Conservation (phyloP, 805 yeast species). For the Metschnikowia koreensis region DNA sequence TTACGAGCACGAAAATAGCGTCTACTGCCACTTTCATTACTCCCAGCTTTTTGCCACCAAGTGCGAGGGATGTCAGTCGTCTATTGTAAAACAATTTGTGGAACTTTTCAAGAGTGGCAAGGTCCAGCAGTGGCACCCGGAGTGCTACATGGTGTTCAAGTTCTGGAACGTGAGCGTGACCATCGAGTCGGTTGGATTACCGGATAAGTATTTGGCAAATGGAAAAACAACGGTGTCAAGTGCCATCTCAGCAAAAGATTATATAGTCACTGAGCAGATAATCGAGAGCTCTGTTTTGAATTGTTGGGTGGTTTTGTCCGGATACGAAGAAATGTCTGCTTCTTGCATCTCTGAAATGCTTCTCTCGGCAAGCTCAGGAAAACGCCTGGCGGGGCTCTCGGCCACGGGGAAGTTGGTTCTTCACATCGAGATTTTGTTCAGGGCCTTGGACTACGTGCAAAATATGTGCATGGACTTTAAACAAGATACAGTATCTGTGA, state of each 20-base stretch:
- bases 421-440: slow-evolving; percentile 73
- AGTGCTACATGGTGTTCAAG: slow-evolving; percentile 95
- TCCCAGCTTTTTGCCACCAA: slow-evolving; percentile 80
- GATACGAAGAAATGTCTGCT: slow-evolving; percentile 88
- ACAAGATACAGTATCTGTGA: slow-evolving; percentile 16
- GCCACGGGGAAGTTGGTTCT: slow-evolving; percentile 72
- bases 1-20: slow-evolving; percentile 77
- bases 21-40: slow-evolving; percentile 91
- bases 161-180: slow-evolving; percentile 89
- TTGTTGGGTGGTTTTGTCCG: slow-evolving; percentile 85
- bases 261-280: slow-evolving; percentile 58
- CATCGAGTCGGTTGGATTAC: slow-evolving; percentile 55
- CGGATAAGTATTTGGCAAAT: slow-evolving; percentile 8
- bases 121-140: slow-evolving; percentile 98
- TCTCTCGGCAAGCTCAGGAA: slow-evolving; percentile 72
- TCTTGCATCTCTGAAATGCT: slow-evolving; percentile 89
- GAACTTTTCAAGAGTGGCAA: slow-evolving; percentile 88
- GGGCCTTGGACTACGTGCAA: slow-evolving; percentile 60
- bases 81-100: slow-evolving; percentile 91
- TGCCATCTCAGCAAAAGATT: slow-evolving; percentile 36
- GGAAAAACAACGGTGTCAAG: neutral
- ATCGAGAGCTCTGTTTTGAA: slow-evolving; percentile 58
- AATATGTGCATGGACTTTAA: slow-evolving; percentile 20
- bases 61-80: slow-evolving; percentile 90
- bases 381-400: slow-evolving; percentile 62